Percentiles rank a stretch among this genome's conserved stretches.
These are phyloP conservation scores for Crithidia bombi DNA, from an alignment of 208 protist species.

Conservation along the genomic window DNA sequence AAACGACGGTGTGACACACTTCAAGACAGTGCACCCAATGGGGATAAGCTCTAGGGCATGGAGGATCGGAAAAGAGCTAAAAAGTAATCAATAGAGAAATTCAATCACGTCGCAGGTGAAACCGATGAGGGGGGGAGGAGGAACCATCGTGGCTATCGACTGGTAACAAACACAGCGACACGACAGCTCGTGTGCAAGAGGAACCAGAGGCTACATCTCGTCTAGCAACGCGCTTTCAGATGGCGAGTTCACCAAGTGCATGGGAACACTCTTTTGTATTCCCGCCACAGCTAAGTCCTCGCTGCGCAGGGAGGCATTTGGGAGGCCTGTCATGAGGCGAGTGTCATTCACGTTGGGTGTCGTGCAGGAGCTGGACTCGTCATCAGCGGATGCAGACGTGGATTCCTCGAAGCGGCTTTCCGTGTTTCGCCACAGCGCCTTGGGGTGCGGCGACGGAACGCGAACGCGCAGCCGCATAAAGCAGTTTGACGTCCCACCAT, in stretches of 20 bases:
- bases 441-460: slow-evolving; percentile 12
- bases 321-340: slow-evolving; percentile 1
- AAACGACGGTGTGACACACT: no score
- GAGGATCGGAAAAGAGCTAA: no score
- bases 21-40: no score
- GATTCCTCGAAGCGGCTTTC: slow-evolving; percentile 9
- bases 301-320: slow-evolving; percentile 1
- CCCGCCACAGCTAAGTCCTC: neutral
- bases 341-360: slow-evolving; percentile 4
- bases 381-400: slow-evolving; percentile 2
- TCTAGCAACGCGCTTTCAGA: neutral
- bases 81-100: no score
- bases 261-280: neutral
- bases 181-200: no score
- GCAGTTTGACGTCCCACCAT: slow-evolving; percentile 1
- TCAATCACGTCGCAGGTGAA: no score
- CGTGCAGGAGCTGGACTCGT: neutral
- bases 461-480: neutral
- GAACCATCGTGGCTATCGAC: no score
- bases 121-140: no score
- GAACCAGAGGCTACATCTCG: neutral
- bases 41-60: no score
- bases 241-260: slow-evolving; percentile 5
- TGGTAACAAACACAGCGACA: neutral
- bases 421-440: neutral